Evolutionary conservation across 2,329 filamentous ascomycete genomes (phyloP).

Genomic region (Ceratocystis colombiana): DNA sequence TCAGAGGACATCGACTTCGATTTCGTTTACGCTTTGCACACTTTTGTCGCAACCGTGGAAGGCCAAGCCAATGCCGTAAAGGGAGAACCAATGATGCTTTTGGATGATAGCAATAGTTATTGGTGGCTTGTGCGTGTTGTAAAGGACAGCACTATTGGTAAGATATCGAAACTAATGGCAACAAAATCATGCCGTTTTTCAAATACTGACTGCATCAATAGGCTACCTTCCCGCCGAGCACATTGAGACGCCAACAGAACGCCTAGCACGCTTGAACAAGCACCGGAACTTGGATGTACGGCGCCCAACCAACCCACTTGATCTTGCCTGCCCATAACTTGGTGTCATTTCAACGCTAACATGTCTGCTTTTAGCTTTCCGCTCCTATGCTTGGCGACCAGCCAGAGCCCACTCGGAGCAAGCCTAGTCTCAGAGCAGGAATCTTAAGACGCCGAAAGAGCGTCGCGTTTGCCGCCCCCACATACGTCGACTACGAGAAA

Average conservation of each 20-base stretch:
- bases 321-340: not conserved
- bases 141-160: slow-evolving; percentile 89
- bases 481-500: slow-evolving; percentile 78
- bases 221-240: slow-evolving; percentile 95
- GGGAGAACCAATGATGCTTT: slow-evolving; percentile 94
- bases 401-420: slow-evolving; percentile 51
- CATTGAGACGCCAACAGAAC: slow-evolving; percentile 94
- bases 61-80: slow-evolving; percentile 97
- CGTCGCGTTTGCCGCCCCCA: slow-evolving; percentile 74
- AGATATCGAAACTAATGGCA: slow-evolving; percentile 25
- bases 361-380: slow-evolving; percentile 39
- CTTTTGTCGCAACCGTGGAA: slow-evolving; percentile 94
- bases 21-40: slow-evolving; percentile 96
- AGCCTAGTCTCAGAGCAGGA: slow-evolving; percentile 55
- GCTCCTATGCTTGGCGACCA: slow-evolving; percentile 54
- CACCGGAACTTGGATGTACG: slow-evolving; percentile 94
- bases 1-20: slow-evolving; percentile 99
- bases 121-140: slow-evolving; percentile 98
- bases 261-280: slow-evolving; percentile 87
- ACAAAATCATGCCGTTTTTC: slow-evolving; percentile 15
- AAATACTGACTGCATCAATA: slow-evolving; percentile 34
- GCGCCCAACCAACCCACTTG: slow-evolving; percentile 18
- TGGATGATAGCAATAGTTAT: slow-evolving; percentile 98
- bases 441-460: slow-evolving; percentile 79
- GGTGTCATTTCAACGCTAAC: slow-evolving; percentile 1